Evolutionary conservation across 129 eudicot species (phyloP).

Genomic region (Lonicera japonica): DNA sequence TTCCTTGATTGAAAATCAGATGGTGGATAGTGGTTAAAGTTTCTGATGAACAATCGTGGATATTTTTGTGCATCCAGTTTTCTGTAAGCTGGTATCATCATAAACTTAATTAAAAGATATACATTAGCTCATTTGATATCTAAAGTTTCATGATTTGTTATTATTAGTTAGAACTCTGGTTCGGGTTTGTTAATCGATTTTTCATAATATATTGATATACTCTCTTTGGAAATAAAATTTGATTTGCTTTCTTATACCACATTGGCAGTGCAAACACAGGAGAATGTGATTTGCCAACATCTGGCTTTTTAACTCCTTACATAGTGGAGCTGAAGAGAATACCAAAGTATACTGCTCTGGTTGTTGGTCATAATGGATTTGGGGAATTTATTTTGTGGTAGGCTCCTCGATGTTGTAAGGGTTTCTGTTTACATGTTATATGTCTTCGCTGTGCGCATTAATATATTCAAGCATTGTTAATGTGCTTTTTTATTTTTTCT

Average conservation of each 20-base stretch:
- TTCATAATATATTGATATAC: not conserved
- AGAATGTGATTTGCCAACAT: constrained; percentile 46
- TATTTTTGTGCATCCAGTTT: too few relatives aligned
- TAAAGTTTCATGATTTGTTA: not conserved
- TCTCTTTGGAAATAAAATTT: not conserved
- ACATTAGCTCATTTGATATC: not conserved
- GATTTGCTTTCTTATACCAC: constrained; percentile 10
- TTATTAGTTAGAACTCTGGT: not conserved
- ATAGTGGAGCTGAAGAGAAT: constrained; percentile 64
- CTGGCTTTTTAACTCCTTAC: constrained; percentile 46
- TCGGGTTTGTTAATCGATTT: not conserved
- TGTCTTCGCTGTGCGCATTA: not conserved
- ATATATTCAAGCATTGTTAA: not conserved
- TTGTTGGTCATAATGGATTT: constrained; percentile 72
- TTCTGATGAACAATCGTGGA: too few relatives aligned
- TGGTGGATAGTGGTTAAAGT: too few relatives aligned
- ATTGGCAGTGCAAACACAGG: constrained; percentile 54
- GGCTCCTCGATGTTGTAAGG: constrained; percentile 12
- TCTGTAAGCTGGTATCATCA: too few relatives aligned
- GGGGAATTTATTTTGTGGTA: constrained; percentile 86
- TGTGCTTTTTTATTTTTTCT: not conserved
- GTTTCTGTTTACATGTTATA: not conserved
- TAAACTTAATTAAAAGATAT: not conserved
- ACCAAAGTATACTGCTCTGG: constrained; percentile 45
- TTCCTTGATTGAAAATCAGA: too few relatives aligned